Percentiles rank a stretch among this genome's conserved stretches.
These are phyloP conservation scores for Kodamaea laetipori DNA, from an alignment of 805 yeast genomes.

Conservation along the genomic window DNA sequence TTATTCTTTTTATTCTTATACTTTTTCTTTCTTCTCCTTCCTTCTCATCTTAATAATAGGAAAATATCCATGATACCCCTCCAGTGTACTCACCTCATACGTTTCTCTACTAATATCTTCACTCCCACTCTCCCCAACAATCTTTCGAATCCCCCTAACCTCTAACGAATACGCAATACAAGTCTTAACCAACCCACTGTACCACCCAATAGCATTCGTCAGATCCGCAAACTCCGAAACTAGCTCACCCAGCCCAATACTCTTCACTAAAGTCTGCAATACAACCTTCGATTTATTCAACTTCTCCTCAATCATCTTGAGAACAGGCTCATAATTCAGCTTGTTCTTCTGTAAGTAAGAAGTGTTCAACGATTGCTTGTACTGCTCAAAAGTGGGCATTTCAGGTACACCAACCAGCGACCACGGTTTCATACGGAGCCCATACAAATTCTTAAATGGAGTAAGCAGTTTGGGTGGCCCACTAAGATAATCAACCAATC, in stretches of 20 bases:
- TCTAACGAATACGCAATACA: constrained; percentile 20
- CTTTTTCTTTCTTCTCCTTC: neutral
- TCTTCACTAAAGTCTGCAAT: constrained; percentile 7
- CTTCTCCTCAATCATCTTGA: constrained; percentile 14
- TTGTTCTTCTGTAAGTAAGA: constrained; percentile 10
- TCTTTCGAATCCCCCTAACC: constrained; percentile 14
- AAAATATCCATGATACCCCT: constrained; percentile 29
- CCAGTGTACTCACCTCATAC: constrained; percentile 14
- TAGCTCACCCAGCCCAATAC: neutral
- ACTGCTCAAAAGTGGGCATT: constrained; percentile 52
- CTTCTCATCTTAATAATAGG: constrained; percentile 21
- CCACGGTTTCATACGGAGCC: constrained; percentile 75
- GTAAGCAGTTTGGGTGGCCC: constrained; percentile 29
- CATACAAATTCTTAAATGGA: constrained; percentile 26
- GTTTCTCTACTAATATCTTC: constrained; percentile 5
- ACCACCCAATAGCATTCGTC: constrained; percentile 20
- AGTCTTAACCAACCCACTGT: constrained; percentile 19
- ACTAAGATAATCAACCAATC: constrained; percentile 24
- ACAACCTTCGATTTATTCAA: constrained; percentile 5
- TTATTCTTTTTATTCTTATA: neutral
- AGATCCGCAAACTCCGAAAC: constrained; percentile 10
- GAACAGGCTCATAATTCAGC: constrained; percentile 11
- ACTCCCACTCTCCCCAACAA: constrained; percentile 8
- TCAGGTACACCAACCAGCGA: constrained; percentile 78
- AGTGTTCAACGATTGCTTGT: constrained; percentile 21